A percentile compares a stretch with the other conserved stretches of the same genome.
phyloP scores from a whole-genome alignment of 306 rosid genomes.

The Delonix regia region DNA sequence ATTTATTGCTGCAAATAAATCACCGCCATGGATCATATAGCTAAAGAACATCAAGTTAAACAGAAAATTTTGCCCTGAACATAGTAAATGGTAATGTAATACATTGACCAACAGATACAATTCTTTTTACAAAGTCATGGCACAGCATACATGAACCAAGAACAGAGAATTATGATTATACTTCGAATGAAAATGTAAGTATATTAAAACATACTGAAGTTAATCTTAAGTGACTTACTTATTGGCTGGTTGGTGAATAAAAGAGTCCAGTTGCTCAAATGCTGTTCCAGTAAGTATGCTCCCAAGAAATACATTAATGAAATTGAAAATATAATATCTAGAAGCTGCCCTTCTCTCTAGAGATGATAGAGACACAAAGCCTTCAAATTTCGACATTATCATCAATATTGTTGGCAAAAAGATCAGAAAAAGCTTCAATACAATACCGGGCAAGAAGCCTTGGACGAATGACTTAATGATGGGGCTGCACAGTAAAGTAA shows the following conservation, averaged over 20 bases:
- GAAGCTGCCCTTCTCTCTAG: conserved; percentile 92
- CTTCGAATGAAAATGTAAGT: conserved; percentile 6
- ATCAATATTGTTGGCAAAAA: conserved; percentile 90
- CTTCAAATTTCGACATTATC: conserved; percentile 98
- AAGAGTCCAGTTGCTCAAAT: conserved; percentile 75
- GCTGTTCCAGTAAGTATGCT: conserved; percentile 86
- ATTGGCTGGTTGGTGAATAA: conserved; percentile 68
- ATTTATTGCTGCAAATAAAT: background rate
- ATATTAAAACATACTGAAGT: background rate
- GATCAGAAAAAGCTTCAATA: conserved; percentile 88
- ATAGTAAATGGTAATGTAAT: background rate
- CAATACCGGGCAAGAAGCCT: conserved; percentile 94
- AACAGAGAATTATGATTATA: conserved; percentile 2
- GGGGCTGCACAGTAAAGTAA: conserved; percentile 55
- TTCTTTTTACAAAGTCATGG: background rate
- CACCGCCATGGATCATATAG: conserved; percentile 1
- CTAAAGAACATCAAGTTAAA: conserved; percentile 18
- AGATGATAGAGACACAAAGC: conserved; percentile 70
- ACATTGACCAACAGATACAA: background rate
- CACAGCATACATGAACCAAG: conserved; percentile 15
- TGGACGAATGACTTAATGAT: conserved; percentile 69
- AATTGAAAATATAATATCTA: conserved; percentile 77
- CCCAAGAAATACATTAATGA: conserved; percentile 89
- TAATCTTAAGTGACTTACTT: conserved; percentile 53
- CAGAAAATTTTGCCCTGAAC: background rate